phyloP scores from a whole-genome alignment of 495 filamentous ascomycete genomes.

The Cudoniella acicularis region DNA sequence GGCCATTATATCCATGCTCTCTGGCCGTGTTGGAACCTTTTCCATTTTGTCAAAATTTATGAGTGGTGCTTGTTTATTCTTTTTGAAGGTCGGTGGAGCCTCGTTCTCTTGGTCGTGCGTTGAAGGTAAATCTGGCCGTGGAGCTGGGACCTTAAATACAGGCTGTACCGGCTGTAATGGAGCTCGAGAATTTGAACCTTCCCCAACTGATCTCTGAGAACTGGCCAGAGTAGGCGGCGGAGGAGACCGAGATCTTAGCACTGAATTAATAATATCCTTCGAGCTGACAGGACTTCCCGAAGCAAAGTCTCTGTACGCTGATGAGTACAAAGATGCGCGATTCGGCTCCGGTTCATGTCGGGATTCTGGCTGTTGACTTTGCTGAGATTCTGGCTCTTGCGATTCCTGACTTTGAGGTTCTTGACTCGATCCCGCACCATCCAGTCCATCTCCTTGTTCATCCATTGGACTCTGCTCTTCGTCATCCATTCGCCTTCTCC shows the following conservation, averaged over 20 bases:
- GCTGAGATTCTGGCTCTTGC: conserved; percentile 15
- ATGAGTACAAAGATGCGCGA: conserved; percentile 13
- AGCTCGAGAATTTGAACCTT: conserved; percentile 30
- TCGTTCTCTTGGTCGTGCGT: conserved; percentile 78
- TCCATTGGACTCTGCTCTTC: conserved; percentile 42
- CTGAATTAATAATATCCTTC: conserved; percentile 21
- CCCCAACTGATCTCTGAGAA: conserved; percentile 8
- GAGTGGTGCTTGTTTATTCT: conserved; percentile 56
- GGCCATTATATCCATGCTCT: conserved; percentile 29
- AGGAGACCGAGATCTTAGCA: conserved; percentile 23
- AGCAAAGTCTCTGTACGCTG: conserved; percentile 20
- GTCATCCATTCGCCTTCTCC: conserved; percentile 69
- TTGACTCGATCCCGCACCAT: conserved; percentile 25
- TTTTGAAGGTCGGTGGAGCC: conserved; percentile 69
- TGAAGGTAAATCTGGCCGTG: conserved; percentile 53
- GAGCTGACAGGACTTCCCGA: conserved; percentile 26
- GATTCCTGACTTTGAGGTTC: conserved; percentile 27
- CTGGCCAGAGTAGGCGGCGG: conserved; percentile 23
- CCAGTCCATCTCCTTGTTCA: conserved; percentile 28
- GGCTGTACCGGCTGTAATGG: conserved; percentile 41
- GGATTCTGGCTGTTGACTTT: conserved; percentile 6
- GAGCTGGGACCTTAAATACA: conserved; percentile 63
- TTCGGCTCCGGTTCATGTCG: conserved; percentile 19
- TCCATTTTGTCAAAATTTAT: conserved; percentile 56
- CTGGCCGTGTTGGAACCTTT: conserved; percentile 45